Conservation (phyloP, 1,284 basidiomycete species). For the Ceratobasidium sp. region DNA sequence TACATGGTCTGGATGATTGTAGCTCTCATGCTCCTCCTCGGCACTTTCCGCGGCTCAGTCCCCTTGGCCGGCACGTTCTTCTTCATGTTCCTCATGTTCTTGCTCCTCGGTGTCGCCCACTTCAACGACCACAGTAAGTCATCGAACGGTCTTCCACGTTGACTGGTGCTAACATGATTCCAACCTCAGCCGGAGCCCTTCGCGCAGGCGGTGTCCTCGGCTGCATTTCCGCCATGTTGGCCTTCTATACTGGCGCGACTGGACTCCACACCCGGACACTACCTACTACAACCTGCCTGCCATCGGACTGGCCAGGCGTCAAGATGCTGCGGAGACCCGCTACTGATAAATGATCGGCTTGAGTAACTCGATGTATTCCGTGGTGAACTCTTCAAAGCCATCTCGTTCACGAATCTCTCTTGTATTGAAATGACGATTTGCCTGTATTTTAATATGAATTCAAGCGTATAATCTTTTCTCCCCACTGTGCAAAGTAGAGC, state of each 20-base stretch:
- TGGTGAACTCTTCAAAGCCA: too few species aligned
- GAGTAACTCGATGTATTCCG: too few species aligned
- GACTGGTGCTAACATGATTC: not conserved
- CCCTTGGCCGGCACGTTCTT: constrained; percentile 51
- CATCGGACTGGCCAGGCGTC: constrained; percentile 34
- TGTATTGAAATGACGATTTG: too few species aligned
- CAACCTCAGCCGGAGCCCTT: constrained; percentile 38
- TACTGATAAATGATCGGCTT: too few species aligned
- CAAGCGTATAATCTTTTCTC: too few species aligned
- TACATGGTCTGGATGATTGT: constrained; percentile 45
- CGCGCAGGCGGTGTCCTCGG: constrained; percentile 81
- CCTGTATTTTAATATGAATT: too few species aligned
- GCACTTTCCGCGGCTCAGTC: constrained; percentile 47
- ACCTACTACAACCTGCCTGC: constrained; percentile 37
- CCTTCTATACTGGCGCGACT: constrained; percentile 70
- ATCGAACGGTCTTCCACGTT: constrained; percentile 45
- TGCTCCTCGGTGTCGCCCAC: constrained; percentile 44
- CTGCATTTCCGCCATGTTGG: constrained; percentile 67
- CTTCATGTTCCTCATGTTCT: constrained; percentile 52
- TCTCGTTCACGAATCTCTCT: too few species aligned
- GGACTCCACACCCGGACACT: constrained; percentile 61
- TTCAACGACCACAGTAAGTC: constrained; percentile 48
- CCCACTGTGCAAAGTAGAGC: too few species aligned
- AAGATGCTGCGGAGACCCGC: constrained; percentile 5
- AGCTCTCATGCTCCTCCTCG: constrained; percentile 45